Conservation (phyloP, 768 basidiomycete species). For the Trametes meyenii region DNA sequence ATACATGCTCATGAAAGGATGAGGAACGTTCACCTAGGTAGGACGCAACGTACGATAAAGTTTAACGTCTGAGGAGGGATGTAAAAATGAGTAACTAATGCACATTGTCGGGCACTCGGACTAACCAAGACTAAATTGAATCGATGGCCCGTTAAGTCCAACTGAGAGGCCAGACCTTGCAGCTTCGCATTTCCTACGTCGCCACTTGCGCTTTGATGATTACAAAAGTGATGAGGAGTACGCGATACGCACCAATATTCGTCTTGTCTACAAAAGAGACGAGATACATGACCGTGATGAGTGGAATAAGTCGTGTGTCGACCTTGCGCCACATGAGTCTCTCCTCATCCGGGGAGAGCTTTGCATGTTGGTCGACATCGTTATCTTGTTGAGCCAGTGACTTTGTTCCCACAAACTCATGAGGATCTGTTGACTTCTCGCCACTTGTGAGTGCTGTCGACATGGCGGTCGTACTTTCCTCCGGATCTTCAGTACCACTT, state of each 20-base stretch:
- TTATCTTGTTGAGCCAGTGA: too few species aligned
- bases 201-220: conserved; percentile 1
- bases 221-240: not conserved
- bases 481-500: too few species aligned
- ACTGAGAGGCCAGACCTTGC: conserved; percentile 53
- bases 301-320: conserved; percentile 34
- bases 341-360: conserved; percentile 47
- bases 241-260: conserved; percentile 27
- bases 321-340: conserved; percentile 36
- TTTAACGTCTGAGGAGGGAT: not conserved
- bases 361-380: too few species aligned
- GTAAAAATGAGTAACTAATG: not conserved
- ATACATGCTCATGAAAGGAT: too few species aligned
- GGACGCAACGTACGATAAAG: conserved; percentile 64
- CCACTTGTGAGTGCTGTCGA: too few species aligned
- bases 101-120: too few species aligned
- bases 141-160: conserved; percentile 55
- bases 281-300: conserved; percentile 33
- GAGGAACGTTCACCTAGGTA: too few species aligned
- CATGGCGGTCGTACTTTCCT: too few species aligned
- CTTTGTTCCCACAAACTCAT: too few species aligned
- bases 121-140: conserved; percentile 66
- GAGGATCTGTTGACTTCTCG: too few species aligned
- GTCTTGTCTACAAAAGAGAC: conserved; percentile 31
- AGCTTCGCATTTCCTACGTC: conserved; percentile 28